Percentiles rank a stretch among this genome's conserved stretches.
Conservation (phyloP, 2,329 filamentous ascomycete genomes). For the Claviceps digitariae region DNA sequence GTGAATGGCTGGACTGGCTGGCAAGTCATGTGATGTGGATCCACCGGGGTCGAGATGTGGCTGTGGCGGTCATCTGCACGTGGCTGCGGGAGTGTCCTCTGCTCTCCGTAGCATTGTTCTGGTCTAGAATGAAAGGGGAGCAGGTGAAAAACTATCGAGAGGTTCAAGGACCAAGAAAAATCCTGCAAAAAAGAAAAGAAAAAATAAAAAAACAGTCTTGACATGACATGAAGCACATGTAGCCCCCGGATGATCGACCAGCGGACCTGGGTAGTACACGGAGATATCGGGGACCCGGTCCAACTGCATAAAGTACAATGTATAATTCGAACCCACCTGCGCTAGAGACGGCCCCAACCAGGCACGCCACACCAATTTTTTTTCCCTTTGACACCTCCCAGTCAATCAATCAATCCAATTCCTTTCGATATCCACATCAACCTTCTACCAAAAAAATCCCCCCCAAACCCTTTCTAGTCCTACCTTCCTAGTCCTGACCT, state of each 20-base stretch:
- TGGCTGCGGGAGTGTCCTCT: neutral
- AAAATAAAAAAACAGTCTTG: no score
- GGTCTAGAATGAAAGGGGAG: no score
- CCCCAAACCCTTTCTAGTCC: neutral
- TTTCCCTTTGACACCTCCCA: neutral
- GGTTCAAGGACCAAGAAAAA: neutral
- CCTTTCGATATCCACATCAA: neutral
- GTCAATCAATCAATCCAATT: neutral
- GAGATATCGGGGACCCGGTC: no score
- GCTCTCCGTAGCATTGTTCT: no score
- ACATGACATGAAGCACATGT: no score
- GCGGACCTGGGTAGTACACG: no score
- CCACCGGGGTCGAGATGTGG: neutral
- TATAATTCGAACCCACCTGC: neutral
- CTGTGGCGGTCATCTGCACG: neutral
- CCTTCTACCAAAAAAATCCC: neutral
- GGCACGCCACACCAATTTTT: neutral
- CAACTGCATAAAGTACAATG: no score
- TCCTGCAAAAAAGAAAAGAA: no score
- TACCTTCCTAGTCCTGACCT: no score
- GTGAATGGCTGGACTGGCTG: neutral
- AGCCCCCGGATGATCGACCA: no score
- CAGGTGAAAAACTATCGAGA: no score
- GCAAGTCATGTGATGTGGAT: neutral
- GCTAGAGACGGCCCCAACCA: neutral